These are phyloP conservation scores for Byssoonygena ceratinophila DNA, from an alignment of 2,329 filamentous ascomycete genomes.

Conservation along the genomic window DNA sequence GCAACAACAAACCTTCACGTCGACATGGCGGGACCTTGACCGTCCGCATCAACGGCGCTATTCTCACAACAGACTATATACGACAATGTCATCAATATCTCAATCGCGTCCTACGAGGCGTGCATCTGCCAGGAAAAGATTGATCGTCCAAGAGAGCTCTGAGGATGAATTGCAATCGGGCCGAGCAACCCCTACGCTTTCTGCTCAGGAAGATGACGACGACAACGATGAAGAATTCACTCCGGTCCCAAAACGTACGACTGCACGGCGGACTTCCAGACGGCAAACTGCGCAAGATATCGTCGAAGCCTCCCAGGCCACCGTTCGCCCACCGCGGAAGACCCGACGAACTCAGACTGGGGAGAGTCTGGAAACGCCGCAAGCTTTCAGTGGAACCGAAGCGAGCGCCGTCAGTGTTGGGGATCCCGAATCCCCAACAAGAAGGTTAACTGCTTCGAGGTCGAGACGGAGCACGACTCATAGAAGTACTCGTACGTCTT, in stretches of 20 bases:
- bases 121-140: conserved; percentile 55
- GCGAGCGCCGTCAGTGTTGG: conserved; percentile 41
- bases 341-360: conserved; percentile 20
- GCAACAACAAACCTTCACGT: conserved; percentile 8
- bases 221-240: conserved; percentile 70
- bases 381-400: conserved; percentile 45
- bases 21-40: not conserved
- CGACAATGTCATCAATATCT: conserved; percentile 31
- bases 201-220: conserved; percentile 41
- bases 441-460: conserved; percentile 40
- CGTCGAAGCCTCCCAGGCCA: conserved; percentile 36
- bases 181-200: conserved; percentile 36
- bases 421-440: conserved; percentile 31
- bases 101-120: conserved; percentile 49
- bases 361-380: conserved; percentile 49
- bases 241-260: conserved; percentile 54
- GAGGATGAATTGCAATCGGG: conserved; percentile 54
- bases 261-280: conserved; percentile 48
- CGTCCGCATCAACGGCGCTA: not conserved
- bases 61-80: not conserved
- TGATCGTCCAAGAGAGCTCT: conserved; percentile 65
- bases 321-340: conserved; percentile 21
- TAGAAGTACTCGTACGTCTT: conserved; percentile 32
- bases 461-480: conserved; percentile 56
- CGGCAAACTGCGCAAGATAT: conserved; percentile 43